Conservation (phyloP, 768 basidiomycete genomes). For the Rhodosporidiobolus sp. region DNA sequence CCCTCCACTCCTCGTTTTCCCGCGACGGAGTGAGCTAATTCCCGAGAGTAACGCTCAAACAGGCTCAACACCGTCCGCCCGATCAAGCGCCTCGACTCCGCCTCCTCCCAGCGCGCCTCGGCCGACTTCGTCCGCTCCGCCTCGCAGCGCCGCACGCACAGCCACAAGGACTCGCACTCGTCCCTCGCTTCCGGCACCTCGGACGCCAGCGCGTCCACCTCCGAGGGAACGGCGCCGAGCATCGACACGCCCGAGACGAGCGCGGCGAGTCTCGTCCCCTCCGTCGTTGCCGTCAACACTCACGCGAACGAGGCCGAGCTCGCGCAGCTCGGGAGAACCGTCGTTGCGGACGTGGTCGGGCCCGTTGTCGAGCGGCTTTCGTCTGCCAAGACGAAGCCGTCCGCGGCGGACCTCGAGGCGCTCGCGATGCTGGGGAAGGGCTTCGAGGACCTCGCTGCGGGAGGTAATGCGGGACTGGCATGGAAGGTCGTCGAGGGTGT, state of each 20-base stretch:
- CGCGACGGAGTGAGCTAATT: not conserved
- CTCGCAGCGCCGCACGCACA: slow-evolving; percentile 12
- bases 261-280: not conserved
- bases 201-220: not conserved
- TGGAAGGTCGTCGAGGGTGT: slow-evolving; percentile 87
- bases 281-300: no score
- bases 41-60: not conserved
- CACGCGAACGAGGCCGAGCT: slow-evolving; percentile 1
- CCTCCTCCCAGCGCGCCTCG: slow-evolving; percentile 70
- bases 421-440: slow-evolving; percentile 85
- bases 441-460: slow-evolving; percentile 74
- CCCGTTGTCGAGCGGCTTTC: slow-evolving; percentile 1
- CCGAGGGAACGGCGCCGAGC: not conserved
- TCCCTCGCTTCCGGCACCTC: not conserved
- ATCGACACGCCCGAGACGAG: slow-evolving; percentile 56
- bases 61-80: slow-evolving; percentile 81
- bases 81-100: slow-evolving; percentile 83
- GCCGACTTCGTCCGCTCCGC: slow-evolving; percentile 73
- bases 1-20: not conserved
- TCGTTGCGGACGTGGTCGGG: slow-evolving; percentile 77
- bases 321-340: slow-evolving; percentile 47
- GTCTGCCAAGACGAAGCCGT: not conserved
- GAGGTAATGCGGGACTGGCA: slow-evolving; percentile 73
- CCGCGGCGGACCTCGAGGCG: slow-evolving; percentile 68
- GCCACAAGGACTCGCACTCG: not conserved